A percentile compares a stretch with the other conserved stretches of the same genome.
Conservation (phyloP, 148 eudicot genomes). For the Nepenthes mirabilis region DNA sequence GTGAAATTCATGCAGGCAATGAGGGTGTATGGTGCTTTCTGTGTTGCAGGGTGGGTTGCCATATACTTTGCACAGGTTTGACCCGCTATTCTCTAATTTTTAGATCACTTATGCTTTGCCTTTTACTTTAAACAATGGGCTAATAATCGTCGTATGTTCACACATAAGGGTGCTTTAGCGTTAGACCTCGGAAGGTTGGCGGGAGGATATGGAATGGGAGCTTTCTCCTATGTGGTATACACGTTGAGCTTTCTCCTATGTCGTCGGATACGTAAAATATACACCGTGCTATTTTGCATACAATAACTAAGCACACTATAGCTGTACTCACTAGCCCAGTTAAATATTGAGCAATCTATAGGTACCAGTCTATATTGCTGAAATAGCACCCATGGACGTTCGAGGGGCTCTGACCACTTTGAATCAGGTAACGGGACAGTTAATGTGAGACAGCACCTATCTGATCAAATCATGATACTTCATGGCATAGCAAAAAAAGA, state of each 20-base stretch:
- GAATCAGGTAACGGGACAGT: conserved; percentile 49
- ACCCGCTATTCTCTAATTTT: not conserved
- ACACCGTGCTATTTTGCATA: not conserved
- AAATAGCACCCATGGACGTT: conserved; percentile 81
- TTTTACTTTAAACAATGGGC: not conserved
- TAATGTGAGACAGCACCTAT: too few relatives aligned
- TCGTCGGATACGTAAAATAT: not conserved
- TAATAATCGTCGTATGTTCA: not conserved
- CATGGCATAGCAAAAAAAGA: too few relatives aligned
- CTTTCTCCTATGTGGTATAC: conserved; percentile 82
- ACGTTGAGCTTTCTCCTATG: not conserved
- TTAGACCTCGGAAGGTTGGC: conserved; percentile 81
- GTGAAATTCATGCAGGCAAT: conserved; percentile 42
- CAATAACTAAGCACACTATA: not conserved
- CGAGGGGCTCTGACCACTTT: conserved; percentile 79
- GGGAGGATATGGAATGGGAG: conserved; percentile 96
- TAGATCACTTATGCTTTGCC: not conserved
- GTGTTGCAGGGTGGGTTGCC: conserved; percentile 83
- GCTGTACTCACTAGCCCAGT: not conserved
- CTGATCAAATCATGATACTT: too few relatives aligned
- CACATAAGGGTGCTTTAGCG: conserved; percentile 33
- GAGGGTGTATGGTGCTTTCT: conserved; percentile 56
- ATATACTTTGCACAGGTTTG: conserved; percentile 76
- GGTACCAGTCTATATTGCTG: conserved; percentile 92
- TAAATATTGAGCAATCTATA: conserved; percentile 12